Evolutionary conservation across 2,329 filamentous ascomycete genomes (phyloP).

Genomic region (Cercospora brassicicola): DNA sequence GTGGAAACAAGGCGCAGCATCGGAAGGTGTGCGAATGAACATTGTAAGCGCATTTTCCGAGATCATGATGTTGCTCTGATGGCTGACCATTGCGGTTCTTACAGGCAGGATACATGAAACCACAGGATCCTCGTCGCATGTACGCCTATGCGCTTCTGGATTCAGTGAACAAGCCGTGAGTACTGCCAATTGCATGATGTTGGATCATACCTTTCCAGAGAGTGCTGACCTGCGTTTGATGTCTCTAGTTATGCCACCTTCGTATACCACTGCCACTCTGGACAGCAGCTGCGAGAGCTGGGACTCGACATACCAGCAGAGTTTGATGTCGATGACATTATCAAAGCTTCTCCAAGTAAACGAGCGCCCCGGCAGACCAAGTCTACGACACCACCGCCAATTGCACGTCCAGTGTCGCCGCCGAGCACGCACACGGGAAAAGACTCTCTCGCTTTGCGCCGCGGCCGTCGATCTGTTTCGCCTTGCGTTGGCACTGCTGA

Average conservation of each 20-base stretch:
- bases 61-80: neutral
- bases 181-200: neutral
- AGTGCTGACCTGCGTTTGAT: neutral
- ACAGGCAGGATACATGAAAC: constrained; percentile 36
- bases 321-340: constrained; percentile 8
- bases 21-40: constrained; percentile 28
- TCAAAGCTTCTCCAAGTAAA: constrained; percentile 12
- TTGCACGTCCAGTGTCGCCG: constrained; percentile 8
- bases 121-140: constrained; percentile 45
- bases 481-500: neutral
- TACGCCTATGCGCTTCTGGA: constrained; percentile 55
- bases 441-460: constrained; percentile 14
- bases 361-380: neutral
- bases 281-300: constrained; percentile 5
- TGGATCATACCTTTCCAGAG: too few relatives aligned
- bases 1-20: constrained; percentile 9
- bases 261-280: constrained; percentile 36
- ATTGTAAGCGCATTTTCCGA: constrained; percentile 17
- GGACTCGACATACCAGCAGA: constrained; percentile 7
- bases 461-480: neutral
- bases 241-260: constrained; percentile 44
- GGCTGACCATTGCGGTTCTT: neutral
- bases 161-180: constrained; percentile 46
- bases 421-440: neutral
- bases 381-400: constrained; percentile 4